A percentile compares a stretch with the other conserved stretches of the same genome.
These are phyloP conservation scores for Citrullus amarus DNA, from an alignment of 306 rosid genomes.

Conservation along the genomic window DNA sequence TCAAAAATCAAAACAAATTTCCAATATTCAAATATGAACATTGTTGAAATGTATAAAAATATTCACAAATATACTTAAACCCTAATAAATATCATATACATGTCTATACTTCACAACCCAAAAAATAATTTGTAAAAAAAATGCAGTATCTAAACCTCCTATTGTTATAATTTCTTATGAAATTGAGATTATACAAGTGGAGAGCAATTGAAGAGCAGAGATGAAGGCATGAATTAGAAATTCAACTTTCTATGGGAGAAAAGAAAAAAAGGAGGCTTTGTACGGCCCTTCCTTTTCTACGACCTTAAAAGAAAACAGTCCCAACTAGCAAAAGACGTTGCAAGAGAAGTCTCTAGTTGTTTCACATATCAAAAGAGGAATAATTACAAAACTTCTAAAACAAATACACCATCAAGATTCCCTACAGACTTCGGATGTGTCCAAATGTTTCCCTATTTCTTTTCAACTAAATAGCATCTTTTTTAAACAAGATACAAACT, in stretches of 20 bases:
- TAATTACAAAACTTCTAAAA: not conserved
- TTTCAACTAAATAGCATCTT: not conserved
- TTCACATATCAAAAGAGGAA: not conserved
- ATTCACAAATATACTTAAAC: no score
- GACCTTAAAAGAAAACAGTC: not conserved
- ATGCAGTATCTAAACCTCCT: not conserved
- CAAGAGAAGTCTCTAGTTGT: not conserved
- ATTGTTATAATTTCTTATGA: not conserved
- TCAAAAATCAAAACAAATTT: no score
- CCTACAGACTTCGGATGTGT: not conserved
- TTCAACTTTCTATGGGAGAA: not conserved
- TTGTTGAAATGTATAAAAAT: no score
- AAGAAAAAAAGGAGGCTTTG: not conserved
- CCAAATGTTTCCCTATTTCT: not conserved
- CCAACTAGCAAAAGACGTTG: not conserved
- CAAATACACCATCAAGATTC: not conserved
- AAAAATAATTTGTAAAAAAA: no score
- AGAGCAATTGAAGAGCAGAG: not conserved
- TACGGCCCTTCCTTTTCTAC: not conserved
- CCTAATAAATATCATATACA: no score
- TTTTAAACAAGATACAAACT: not conserved
- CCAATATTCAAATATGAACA: no score
- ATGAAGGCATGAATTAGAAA: not conserved
- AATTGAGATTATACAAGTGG: not conserved
- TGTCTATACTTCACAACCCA: no score